These are phyloP conservation scores for Ogataea trehalophila DNA, from an alignment of 805 yeast genomes.

Conservation along the genomic window DNA sequence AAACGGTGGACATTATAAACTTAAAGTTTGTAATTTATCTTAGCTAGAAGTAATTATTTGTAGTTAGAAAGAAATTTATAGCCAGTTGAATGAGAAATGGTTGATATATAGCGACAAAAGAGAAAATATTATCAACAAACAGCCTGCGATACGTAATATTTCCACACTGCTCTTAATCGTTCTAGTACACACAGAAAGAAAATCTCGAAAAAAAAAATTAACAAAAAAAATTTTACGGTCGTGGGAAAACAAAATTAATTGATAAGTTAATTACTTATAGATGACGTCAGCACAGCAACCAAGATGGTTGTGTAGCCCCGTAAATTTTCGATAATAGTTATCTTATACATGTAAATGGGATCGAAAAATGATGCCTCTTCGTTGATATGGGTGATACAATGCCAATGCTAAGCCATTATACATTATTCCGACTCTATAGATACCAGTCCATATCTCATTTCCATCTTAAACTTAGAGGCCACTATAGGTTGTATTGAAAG, in stretches of 20 bases:
- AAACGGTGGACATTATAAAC: slow-evolving; percentile 42
- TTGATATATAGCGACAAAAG: neutral
- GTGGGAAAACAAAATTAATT: slow-evolving; percentile 2
- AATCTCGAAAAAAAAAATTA: slow-evolving; percentile 8
- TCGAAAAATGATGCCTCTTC: too few relatives aligned
- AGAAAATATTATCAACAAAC: neutral
- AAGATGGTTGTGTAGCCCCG: too few relatives aligned
- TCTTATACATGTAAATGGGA: too few relatives aligned
- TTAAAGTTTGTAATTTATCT: neutral
- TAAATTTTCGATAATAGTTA: too few relatives aligned
- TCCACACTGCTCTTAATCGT: neutral
- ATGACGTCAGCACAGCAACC: too few relatives aligned
- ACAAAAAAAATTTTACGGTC: slow-evolving; percentile 15
- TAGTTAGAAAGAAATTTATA: neutral
- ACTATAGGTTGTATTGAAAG: too few relatives aligned
- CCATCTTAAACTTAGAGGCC: too few relatives aligned
- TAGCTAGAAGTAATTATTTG: too few relatives aligned
- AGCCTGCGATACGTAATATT: neutral
- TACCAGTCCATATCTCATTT: too few relatives aligned
- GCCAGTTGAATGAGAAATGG: neutral
- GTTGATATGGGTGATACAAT: too few relatives aligned
- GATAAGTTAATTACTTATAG: neutral
- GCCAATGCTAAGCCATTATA: too few relatives aligned
- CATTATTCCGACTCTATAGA: too few relatives aligned
- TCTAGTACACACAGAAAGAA: neutral